Evolutionary conservation across 2,329 filamentous ascomycete species (phyloP).

Genomic region (Scytalidium lignicola): DNA sequence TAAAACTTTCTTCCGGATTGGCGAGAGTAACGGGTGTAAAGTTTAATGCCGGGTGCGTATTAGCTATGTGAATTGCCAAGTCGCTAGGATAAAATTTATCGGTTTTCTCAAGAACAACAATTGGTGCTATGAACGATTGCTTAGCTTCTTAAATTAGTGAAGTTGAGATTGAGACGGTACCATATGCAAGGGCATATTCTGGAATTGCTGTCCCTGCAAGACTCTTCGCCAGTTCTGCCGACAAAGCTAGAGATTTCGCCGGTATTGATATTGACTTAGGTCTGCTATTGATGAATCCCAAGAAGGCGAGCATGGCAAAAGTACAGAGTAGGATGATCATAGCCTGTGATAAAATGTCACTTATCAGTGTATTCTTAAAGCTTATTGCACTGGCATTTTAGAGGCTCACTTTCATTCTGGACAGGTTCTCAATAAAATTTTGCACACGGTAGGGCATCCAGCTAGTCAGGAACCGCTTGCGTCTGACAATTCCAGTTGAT

Average conservation of each 20-base stretch:
- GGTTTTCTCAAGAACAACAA: conserved; percentile 41
- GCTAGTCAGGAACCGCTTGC: background rate
- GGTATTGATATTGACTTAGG: conserved; percentile 6
- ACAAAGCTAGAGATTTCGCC: conserved; percentile 7
- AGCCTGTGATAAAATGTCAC: conserved; percentile 11
- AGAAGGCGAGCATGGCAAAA: conserved; percentile 9
- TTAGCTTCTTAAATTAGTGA: background rate
- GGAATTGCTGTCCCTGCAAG: conserved; percentile 28
- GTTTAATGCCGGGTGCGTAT: conserved; percentile 38
- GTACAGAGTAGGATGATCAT: conserved; percentile 7
- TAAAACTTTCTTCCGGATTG: conserved; percentile 30
- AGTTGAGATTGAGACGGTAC: conserved; percentile 18
- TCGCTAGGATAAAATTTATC: conserved; percentile 43
- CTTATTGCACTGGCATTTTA: background rate
- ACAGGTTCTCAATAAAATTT: conserved; percentile 7
- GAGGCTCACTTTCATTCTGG: conserved; percentile 7
- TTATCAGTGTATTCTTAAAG: background rate
- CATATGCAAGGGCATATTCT: conserved; percentile 36
- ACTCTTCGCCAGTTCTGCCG: conserved; percentile 7
- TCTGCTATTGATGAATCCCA: conserved; percentile 7
- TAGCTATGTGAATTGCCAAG: conserved; percentile 35
- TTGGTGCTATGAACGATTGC: conserved; percentile 32
- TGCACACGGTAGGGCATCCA: conserved; percentile 8
- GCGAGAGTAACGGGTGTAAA: conserved; percentile 31
- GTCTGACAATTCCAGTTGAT: background rate